Percentiles rank a stretch among this genome's conserved stretches.
Evolutionary conservation across 139 green algal genomes (phyloP).

Genomic region (Picochlorum sp.): DNA sequence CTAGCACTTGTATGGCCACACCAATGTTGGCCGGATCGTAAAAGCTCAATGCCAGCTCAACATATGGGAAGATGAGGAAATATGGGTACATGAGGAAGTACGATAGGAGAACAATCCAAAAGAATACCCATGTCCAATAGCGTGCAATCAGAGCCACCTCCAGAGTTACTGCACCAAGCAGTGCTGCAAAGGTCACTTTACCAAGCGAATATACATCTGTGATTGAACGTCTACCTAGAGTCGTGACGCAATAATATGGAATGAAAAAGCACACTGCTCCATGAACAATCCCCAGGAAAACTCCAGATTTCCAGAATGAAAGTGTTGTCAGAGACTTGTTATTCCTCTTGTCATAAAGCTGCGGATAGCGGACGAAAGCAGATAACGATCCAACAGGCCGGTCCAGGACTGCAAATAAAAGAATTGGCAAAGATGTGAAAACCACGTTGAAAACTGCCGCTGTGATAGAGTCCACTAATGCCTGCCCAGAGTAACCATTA

Average conservation of each 20-base stretch:
- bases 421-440: slow-evolving; percentile 77
- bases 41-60: slow-evolving; percentile 27
- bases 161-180: slow-evolving; percentile 54
- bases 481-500: slow-evolving; percentile 24
- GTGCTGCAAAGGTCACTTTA: slow-evolving; percentile 35
- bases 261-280: slow-evolving; percentile 56
- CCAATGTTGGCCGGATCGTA: slow-evolving; percentile 44
- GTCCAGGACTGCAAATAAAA: slow-evolving; percentile 74
- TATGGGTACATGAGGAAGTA: slow-evolving; percentile 60
- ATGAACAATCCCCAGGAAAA: slow-evolving; percentile 33
- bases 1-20: slow-evolving; percentile 27
- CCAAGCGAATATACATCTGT: slow-evolving; percentile 50
- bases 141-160: slow-evolving; percentile 52
- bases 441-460: slow-evolving; percentile 51
- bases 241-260: slow-evolving; percentile 37
- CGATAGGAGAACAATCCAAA: slow-evolving; percentile 37
- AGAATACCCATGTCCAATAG: slow-evolving; percentile 62
- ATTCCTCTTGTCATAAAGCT: slow-evolving; percentile 51
- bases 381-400: slow-evolving; percentile 35
- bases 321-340: slow-evolving; percentile 29
- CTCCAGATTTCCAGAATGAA: slow-evolving; percentile 50
- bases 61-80: slow-evolving; percentile 46
- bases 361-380: slow-evolving; percentile 40
- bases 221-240: slow-evolving; percentile 23
- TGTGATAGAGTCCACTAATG: slow-evolving; percentile 48